Base-by-base conservation (phyloP, 208 protist genomes). In the Lotmaria passim region DNA sequence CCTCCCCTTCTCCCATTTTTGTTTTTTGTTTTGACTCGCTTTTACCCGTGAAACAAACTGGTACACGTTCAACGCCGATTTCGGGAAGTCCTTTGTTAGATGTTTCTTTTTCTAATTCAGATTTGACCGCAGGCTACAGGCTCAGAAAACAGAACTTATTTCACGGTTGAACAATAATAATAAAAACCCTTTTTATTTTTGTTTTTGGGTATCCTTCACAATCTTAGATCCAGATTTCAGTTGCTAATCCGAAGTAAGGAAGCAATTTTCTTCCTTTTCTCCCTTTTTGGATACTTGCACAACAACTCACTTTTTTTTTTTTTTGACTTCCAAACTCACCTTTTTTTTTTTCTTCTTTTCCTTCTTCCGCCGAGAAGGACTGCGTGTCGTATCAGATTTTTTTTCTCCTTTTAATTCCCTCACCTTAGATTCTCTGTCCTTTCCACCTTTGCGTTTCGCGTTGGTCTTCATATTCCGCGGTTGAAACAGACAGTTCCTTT, bases 341-440 rank as follows among this genome's bases (percentile, higher is more conserved):
- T 76, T n/a, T 14, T 15, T 53, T 61, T 36, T 11, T 28, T 17
- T 59, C 34, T 39, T 59, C 52, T 30, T 28, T 38, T 52, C 53
- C 23, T n/a, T 21, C 26, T n/a, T 41, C 36, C 36, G 12, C 36
- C 7, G 26, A 44, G 41, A 55, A 2, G 34, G 7, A 51, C 41
- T 15, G n/a, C 11, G 2, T 26, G n/a, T 24, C 12, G 7, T 15
- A 12, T 15, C 36, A 7, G 36, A 41, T 15, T 41, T 41, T 41
- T 7, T 41, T 41, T 41, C 36, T 41, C 10, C 36, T 41, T 41
- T 12, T 41, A 15, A 7, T 41, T 41, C 12, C 36, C 12, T 41
- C 36, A 15, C 12, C 36, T 41, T 41, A 41, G 36, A 41, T 41
- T 12, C 36, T 41, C 12, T 41, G n/a, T n/a, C n/a, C n/a, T n/a